A percentile compares a stretch with the other conserved stretches of the same genome.
phyloP scores from a whole-genome alignment of 1,284 basidiomycete genomes.

The Ceratobasidium sp. region DNA sequence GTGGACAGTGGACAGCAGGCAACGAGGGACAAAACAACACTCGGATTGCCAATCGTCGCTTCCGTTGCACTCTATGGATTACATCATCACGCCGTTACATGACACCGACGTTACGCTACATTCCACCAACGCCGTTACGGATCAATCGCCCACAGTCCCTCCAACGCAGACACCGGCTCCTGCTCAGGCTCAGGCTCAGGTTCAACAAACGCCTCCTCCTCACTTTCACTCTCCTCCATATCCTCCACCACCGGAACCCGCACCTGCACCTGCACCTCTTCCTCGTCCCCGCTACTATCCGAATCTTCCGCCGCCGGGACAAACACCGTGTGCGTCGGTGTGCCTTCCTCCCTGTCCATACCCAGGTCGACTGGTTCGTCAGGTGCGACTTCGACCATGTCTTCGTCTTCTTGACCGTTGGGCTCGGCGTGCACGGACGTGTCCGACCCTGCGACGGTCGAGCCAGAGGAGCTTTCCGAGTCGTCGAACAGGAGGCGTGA shows the following conservation, averaged over 20 bases:
- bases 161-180: constrained; percentile 11
- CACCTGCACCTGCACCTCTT: not conserved
- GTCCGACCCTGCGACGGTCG: not conserved
- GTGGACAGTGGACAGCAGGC: not conserved
- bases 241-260: not conserved
- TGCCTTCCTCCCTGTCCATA: constrained; percentile 14
- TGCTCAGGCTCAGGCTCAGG: not conserved
- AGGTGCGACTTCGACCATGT: constrained; percentile 28
- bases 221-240: constrained; percentile 13
- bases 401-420: constrained; percentile 7
- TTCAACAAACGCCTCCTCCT: constrained; percentile 9
- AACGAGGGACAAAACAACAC: constrained; percentile 29
- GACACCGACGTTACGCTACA: constrained; percentile 14
- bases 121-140: not conserved
- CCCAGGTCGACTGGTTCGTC: not conserved
- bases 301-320: constrained; percentile 7
- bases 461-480: not conserved
- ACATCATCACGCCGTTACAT: not conserved
- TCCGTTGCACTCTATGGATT: no score
- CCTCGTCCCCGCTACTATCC: constrained; percentile 29
- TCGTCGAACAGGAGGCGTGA: constrained; percentile 30
- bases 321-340: constrained; percentile 25
- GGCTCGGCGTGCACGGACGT: not conserved
- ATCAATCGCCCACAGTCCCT: constrained; percentile 23
- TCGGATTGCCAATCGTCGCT: constrained; percentile 9